Percentiles rank a stretch among this genome's conserved stretches.
Conservation (phyloP, 169 alveolate genomes). For the Plasmodium gaboni region DNA sequence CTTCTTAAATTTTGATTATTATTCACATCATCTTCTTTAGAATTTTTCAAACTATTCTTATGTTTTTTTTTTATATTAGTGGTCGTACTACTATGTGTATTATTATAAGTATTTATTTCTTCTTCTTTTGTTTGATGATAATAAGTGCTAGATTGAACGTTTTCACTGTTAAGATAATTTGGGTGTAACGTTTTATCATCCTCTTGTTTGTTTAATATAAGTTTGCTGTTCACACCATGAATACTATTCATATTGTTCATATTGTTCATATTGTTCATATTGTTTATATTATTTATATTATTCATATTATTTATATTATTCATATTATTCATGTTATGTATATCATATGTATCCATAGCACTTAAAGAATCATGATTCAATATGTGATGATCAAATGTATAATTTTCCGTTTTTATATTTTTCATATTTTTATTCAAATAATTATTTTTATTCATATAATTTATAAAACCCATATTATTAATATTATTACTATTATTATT, state of each 20-base stretch:
- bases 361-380: slow-evolving; percentile 17
- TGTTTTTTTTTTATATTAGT: slow-evolving; percentile 9
- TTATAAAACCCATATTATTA: slow-evolving; percentile 16
- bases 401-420: slow-evolving; percentile 32
- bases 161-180: too few relatives aligned
- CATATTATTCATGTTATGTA: not conserved
- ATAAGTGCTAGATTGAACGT: too few relatives aligned
- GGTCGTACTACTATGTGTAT: not conserved
- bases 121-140: too few relatives aligned
- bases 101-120: not conserved
- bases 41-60: slow-evolving; percentile 30
- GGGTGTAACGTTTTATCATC: not conserved
- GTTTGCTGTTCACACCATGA: not conserved
- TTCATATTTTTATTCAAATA: slow-evolving; percentile 40
- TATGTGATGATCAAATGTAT: slow-evolving; percentile 18
- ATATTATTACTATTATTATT: slow-evolving; percentile 11
- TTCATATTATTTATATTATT: not conserved
- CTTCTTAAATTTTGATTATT: slow-evolving; percentile 68
- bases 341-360: not conserved
- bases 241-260: not conserved
- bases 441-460: slow-evolving; percentile 25
- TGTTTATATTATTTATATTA: not conserved
- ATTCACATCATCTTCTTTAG: slow-evolving; percentile 44
- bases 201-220: not conserved
- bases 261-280: not conserved